Evolutionary conservation across 106 monocot species (phyloP).

Genomic region (Xerophyta viscosa): DNA sequence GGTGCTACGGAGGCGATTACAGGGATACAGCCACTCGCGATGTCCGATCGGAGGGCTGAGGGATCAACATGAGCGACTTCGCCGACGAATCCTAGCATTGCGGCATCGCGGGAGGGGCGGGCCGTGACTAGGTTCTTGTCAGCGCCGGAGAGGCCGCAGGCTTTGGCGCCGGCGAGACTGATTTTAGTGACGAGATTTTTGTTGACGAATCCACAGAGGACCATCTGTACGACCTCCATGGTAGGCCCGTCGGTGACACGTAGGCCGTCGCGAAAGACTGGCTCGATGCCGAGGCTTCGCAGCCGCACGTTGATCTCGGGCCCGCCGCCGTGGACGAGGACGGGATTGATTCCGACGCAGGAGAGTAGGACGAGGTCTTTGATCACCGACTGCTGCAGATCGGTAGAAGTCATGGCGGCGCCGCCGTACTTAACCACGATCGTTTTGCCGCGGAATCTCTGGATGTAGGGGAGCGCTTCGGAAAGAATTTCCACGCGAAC

Average conservation of each 20-base stretch:
- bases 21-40: slow-evolving; percentile 58
- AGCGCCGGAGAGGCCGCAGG: slow-evolving; percentile 81
- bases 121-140: slow-evolving; percentile 78
- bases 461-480: slow-evolving; percentile 89
- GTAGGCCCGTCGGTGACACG: slow-evolving; percentile 86
- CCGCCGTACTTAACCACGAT: slow-evolving; percentile 97
- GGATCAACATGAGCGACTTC: slow-evolving; percentile 71
- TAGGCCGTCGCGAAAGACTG: slow-evolving; percentile 75
- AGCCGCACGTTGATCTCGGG: slow-evolving; percentile 93
- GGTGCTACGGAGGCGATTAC: slow-evolving; percentile 91
- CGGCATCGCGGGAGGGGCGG: slow-evolving; percentile 49
- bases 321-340: slow-evolving; percentile 87
- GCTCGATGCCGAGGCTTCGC: slow-evolving; percentile 47
- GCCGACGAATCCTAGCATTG: slow-evolving; percentile 81
- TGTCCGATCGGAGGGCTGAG: slow-evolving; percentile 44
- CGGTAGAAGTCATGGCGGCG: slow-evolving; percentile 76
- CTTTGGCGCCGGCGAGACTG: slow-evolving; percentile 67
- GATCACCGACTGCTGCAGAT: slow-evolving; percentile 54
- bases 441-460: slow-evolving; percentile 80
- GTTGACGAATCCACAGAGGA: slow-evolving; percentile 91
- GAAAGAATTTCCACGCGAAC: slow-evolving; percentile 84
- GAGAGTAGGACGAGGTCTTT: slow-evolving; percentile 85
- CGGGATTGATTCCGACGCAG: slow-evolving; percentile 79
- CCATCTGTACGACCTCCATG: slow-evolving; percentile 99
- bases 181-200: slow-evolving; percentile 81